Conservation (phyloP, 495 filamentous ascomycete species). For the Xylaria longipes region DNA sequence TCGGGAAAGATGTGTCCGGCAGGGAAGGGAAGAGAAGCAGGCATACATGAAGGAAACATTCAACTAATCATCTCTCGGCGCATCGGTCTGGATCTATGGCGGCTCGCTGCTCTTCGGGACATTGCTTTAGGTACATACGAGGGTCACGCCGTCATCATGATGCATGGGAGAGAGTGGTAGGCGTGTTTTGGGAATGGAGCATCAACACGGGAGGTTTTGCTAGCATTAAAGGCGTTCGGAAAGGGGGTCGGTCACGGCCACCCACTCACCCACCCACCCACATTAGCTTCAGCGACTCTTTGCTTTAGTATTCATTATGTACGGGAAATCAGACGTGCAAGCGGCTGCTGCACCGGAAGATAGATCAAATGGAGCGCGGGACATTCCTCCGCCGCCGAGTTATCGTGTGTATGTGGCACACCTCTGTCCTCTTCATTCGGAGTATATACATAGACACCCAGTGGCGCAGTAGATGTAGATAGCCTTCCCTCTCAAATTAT, state of each 20-base stretch:
- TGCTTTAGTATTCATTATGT: slow-evolving; percentile 21
- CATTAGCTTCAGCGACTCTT: slow-evolving; percentile 16
- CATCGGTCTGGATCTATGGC: slow-evolving; percentile 18
- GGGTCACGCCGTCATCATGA: slow-evolving; percentile 11
- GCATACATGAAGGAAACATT: slow-evolving; percentile 57
- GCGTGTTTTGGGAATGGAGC: slow-evolving; percentile 17
- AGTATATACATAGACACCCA: not conserved
- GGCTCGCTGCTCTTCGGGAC: slow-evolving; percentile 16
- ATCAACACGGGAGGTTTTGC: slow-evolving; percentile 13
- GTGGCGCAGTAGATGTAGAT: slow-evolving; percentile 11
- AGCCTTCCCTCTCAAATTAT: not conserved
- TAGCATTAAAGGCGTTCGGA: slow-evolving; percentile 26
- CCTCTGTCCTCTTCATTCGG: not conserved
- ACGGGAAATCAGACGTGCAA: slow-evolving; percentile 5
- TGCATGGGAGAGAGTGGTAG: slow-evolving; percentile 17
- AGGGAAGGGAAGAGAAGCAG: slow-evolving; percentile 74
- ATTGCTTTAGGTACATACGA: slow-evolving; percentile 12
- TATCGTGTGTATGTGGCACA: not conserved
- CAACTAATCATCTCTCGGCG: slow-evolving; percentile 22
- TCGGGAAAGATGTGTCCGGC: slow-evolving; percentile 69
- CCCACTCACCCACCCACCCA: slow-evolving; percentile 10
- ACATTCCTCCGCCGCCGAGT: slow-evolving; percentile 4
- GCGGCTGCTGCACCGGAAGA: slow-evolving; percentile 1
- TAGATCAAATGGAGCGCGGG: not conserved
- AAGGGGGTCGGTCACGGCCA: slow-evolving; percentile 17